Evolutionary conservation across 441 rosid species (phyloP).

Genomic region (Mallotus japonicus): DNA sequence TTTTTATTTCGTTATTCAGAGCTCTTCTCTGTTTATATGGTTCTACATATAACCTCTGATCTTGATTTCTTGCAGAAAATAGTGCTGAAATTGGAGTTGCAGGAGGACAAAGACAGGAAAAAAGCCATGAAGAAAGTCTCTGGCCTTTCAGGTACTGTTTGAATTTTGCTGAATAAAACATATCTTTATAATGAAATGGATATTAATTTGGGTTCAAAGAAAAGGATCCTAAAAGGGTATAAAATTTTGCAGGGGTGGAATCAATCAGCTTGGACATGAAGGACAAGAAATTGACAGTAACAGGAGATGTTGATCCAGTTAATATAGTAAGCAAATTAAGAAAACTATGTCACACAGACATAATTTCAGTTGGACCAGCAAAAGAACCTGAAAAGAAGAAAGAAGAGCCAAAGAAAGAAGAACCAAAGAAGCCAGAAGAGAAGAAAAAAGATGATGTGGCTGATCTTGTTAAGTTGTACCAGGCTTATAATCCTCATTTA

Average conservation of each 20-base stretch:
- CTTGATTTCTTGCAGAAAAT: slow-evolving; percentile 23
- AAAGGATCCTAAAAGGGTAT: too few species aligned
- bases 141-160: slow-evolving; percentile 40
- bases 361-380: slow-evolving; percentile 57
- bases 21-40: not conserved
- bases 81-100: slow-evolving; percentile 26
- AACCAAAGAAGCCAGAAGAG: slow-evolving; percentile 26
- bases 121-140: slow-evolving; percentile 38
- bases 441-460: slow-evolving; percentile 22
- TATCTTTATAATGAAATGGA: too few species aligned
- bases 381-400: slow-evolving; percentile 65
- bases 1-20: not conserved
- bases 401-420: slow-evolving; percentile 29
- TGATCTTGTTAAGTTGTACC: slow-evolving; percentile 17
- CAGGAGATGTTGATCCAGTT: slow-evolving; percentile 50
- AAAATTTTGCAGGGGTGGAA: slow-evolving; percentile 41
- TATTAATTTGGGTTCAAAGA: too few species aligned
- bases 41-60: not conserved
- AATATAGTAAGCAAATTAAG: slow-evolving; percentile 46
- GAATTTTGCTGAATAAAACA: not conserved
- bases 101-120: slow-evolving; percentile 21
- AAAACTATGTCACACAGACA: slow-evolving; percentile 44
- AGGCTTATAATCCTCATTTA: slow-evolving; percentile 29
- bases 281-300: slow-evolving; percentile 57
- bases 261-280: slow-evolving; percentile 54